Evolutionary conservation across 352 stramenopile genomes (phyloP), one percentile per base, ranked within the genome.

Genomic region (Pythium sukuiense): DNA sequence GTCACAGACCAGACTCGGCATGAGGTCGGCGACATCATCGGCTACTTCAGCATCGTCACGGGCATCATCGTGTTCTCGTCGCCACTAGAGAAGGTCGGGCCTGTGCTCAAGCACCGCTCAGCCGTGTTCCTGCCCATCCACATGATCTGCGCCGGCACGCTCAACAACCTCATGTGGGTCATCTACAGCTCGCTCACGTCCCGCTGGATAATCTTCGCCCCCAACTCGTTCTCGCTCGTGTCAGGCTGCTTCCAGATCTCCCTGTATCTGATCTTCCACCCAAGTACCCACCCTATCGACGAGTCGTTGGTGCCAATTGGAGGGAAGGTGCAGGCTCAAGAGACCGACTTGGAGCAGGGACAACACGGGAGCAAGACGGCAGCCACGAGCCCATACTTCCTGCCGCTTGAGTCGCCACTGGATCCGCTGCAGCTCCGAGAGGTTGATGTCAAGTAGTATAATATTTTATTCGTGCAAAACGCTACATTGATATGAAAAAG

Each of bases 91-190:
- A 79, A 74, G 41, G 69, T 86, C 58, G 58, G 60, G n/a, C 67
- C 76, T 30, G 80, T 89, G 26, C 26, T 86, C 60, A 71, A 70
- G 65, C 74, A 76, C 73, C 76, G 76, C 41, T 83, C 74, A 4
- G 76, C 76, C 0, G 70, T 80, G 35, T 80, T 81, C 68, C 73
- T 89, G 33, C 69, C 73, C 16, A 80, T 87, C 46, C 70, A 85
- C 66, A 83, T 89, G 72, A 71, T 89, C 18, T 57, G 69, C 49
- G 76, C 75, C 12, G 78, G 76, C 48, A 79, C 73, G 32, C 69
- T 79, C 67, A 89, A 84, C 71, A 87, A 87, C 68, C 54, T 69
- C 16, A 72, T 83, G 61, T 87, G 80, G 78, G 74, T 86, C 67
- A 71, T 63, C 20, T 87, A 86, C 75, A 74, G 68, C 16, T 55